Percentiles rank a stretch among this genome's conserved stretches.
These are phyloP conservation scores for Fraxinus nigra DNA, from an alignment of 305 asterid species.

Conservation along the genomic window DNA sequence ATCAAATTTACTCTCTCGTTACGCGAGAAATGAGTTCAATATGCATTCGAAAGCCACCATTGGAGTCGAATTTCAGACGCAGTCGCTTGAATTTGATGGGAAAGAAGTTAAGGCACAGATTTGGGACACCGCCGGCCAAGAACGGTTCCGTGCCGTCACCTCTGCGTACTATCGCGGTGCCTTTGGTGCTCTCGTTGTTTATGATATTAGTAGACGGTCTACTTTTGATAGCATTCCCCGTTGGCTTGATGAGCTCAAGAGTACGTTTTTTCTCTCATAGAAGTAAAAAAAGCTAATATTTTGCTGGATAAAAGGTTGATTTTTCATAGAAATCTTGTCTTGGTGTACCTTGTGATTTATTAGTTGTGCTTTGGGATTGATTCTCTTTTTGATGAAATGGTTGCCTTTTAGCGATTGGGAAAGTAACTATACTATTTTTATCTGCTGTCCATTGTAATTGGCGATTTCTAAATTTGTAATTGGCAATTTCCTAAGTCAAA, in stretches of 20 bases:
- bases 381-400: neutral
- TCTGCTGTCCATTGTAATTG: neutral
- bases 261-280: conserved; percentile 28
- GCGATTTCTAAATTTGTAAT: no score
- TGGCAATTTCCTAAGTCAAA: no score
- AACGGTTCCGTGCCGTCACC: conserved; percentile 80
- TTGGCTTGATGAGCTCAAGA: conserved; percentile 78
- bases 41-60: conserved; percentile 70
- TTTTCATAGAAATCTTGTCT: neutral
- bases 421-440: neutral
- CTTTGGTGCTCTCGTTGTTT: conserved; percentile 74
- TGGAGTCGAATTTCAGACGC: conserved; percentile 81
- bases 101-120: conserved; percentile 84
- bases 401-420: neutral
- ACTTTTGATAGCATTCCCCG: conserved; percentile 72
- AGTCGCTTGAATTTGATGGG: conserved; percentile 64
- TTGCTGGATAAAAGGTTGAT: neutral
- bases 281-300: neutral
- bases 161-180: conserved; percentile 88
- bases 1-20: conserved; percentile 70
- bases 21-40: conserved; percentile 74
- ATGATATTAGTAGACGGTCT: conserved; percentile 59
- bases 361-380: neutral
- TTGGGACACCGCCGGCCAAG: conserved; percentile 90
- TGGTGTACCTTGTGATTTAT: neutral